A percentile compares a stretch with the other conserved stretches of the same genome.
Conservation (phyloP, 2,329 filamentous ascomycete genomes). For the Hypoxylon rubiginosum region DNA sequence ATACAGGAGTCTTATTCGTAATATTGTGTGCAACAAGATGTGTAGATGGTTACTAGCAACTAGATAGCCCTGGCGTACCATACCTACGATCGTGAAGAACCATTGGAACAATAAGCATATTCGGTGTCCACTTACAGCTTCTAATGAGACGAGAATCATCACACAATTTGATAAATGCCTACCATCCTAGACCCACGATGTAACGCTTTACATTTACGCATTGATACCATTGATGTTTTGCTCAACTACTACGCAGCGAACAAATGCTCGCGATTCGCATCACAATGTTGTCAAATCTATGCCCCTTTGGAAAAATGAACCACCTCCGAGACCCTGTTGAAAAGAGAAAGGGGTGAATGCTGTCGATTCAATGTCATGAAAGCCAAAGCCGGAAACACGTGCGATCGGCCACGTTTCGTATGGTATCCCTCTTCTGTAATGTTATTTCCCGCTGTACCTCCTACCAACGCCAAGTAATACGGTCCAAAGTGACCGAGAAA, state of each 20-base stretch:
- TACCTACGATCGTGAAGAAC: not conserved
- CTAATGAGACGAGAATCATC: not conserved
- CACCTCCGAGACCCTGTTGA: constrained; percentile 6
- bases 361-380: constrained; percentile 11
- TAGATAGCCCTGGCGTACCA: not conserved
- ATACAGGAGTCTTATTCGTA: not conserved
- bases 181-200: not conserved
- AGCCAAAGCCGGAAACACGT: constrained; percentile 14
- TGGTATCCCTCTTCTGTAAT: constrained; percentile 10
- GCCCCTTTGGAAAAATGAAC: constrained; percentile 5
- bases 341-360: constrained; percentile 12
- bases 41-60: not conserved
- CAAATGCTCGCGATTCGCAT: constrained; percentile 31
- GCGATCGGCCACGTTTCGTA: constrained; percentile 21
- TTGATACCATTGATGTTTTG: not conserved
- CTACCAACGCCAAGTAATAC: constrained; percentile 26
- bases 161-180: not conserved
- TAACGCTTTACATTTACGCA: not conserved
- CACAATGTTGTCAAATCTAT: constrained; percentile 34
- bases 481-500: constrained; percentile 7
- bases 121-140: not conserved
- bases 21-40: not conserved
- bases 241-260: constrained; percentile 2
- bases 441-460: not conserved
- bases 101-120: not conserved